phyloP scores from a whole-genome alignment of 495 filamentous ascomycete genomes.

The Penicillium psychrofluorescens region DNA sequence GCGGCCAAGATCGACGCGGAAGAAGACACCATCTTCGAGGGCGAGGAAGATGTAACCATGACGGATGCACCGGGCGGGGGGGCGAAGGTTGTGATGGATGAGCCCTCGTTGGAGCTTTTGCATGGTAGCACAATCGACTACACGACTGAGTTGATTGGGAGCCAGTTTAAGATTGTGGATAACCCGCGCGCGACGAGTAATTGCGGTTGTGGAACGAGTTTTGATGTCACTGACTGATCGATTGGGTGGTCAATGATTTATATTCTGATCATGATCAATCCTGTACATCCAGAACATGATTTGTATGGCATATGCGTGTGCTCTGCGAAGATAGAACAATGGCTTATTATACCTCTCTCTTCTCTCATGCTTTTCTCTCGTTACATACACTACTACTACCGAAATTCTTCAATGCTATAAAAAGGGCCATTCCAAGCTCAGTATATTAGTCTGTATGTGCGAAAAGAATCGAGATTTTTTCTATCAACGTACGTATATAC shows the following conservation, averaged over 20 bases:
- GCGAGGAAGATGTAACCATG: slow-evolving; percentile 16
- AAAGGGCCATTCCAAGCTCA: too few relatives aligned
- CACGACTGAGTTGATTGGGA: slow-evolving; percentile 94
- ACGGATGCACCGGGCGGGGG: slow-evolving; percentile 38
- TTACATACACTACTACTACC: too few relatives aligned
- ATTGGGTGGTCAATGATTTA: too few relatives aligned
- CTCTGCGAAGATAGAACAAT: too few relatives aligned
- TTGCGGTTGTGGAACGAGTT: slow-evolving; percentile 97
- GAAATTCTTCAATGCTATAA: too few relatives aligned
- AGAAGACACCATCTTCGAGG: slow-evolving; percentile 66
- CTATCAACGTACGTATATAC: slow-evolving; percentile 12
- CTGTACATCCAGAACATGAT: too few relatives aligned
- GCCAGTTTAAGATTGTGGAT: slow-evolving; percentile 93
- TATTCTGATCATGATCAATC: too few relatives aligned
- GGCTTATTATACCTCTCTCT: too few relatives aligned
- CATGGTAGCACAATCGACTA: slow-evolving; percentile 93
- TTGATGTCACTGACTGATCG: slow-evolving; percentile 69
- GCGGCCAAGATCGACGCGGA: slow-evolving; percentile 50
- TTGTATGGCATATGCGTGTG: too few relatives aligned
- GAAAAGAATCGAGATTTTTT: slow-evolving; percentile 14
- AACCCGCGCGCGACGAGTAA: slow-evolving; percentile 87
- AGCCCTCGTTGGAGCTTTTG: slow-evolving; percentile 76
- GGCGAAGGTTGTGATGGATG: slow-evolving; percentile 86
- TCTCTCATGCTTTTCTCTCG: too few relatives aligned
- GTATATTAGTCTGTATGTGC: too few relatives aligned